phyloP scores from a whole-genome alignment of 306 rosid species.

The Calophaca sinica region DNA sequence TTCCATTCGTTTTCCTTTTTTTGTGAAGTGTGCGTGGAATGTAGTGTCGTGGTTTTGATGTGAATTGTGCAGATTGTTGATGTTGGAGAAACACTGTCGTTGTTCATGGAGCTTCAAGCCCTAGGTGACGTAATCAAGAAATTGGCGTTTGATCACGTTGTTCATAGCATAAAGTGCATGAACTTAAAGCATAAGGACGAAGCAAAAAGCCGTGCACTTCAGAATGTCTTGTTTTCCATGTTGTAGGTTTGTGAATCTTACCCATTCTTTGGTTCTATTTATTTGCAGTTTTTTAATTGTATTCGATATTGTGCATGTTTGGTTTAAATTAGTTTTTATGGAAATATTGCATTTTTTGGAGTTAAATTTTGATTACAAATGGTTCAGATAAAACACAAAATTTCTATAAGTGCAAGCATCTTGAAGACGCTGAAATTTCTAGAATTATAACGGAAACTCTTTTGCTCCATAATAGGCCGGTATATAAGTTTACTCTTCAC shows the following conservation, averaged over 20 bases:
- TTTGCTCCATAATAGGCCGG: neutral
- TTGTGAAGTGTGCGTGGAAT: neutral
- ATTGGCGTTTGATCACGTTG: constrained; percentile 69
- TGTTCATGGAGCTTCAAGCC: constrained; percentile 90
- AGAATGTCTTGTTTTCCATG: constrained; percentile 71
- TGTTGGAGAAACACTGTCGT: constrained; percentile 61
- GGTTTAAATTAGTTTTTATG: constrained; percentile 16
- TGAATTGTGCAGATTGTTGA: constrained; percentile 57
- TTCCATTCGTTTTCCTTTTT: neutral
- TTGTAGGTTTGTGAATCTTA: constrained; percentile 60
- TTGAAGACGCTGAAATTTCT: neutral
- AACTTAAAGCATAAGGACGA: constrained; percentile 81
- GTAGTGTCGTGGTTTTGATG: neutral
- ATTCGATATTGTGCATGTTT: neutral
- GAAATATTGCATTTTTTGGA: neutral
- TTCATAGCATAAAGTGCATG: constrained; percentile 79
- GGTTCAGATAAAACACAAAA: no score
- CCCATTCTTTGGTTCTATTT: neutral
- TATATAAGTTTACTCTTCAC: constrained; percentile 11
- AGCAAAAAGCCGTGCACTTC: constrained; percentile 78
- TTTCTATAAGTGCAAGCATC: neutral
- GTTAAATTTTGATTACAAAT: neutral
- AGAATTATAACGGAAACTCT: neutral
- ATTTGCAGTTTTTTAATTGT: no score
- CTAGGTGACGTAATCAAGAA: constrained; percentile 68